These are phyloP conservation scores for Nothopassalora personata DNA, from an alignment of 2,329 filamentous ascomycete genomes.

Conservation along the genomic window DNA sequence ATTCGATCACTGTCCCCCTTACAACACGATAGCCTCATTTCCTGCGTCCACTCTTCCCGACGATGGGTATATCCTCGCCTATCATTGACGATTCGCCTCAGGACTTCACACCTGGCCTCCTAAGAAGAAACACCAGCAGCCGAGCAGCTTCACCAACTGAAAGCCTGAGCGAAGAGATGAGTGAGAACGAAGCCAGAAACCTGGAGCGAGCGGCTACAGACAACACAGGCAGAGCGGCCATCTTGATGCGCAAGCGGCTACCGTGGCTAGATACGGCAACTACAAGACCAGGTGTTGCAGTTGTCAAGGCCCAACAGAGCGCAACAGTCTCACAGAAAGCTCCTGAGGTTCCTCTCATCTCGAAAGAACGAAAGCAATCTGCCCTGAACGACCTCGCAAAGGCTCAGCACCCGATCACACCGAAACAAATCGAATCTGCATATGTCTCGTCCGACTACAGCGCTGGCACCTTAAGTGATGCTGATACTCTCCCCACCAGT, in stretches of 20 bases:
- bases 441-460: constrained; percentile 28
- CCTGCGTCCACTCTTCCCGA: background rate
- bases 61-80: background rate
- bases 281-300: background rate
- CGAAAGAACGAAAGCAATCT: background rate
- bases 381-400: background rate
- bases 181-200: background rate
- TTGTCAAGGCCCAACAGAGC: background rate
- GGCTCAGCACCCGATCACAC: background rate
- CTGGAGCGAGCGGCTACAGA: background rate
- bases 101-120: background rate
- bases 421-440: background rate
- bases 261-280: constrained; percentile 22
- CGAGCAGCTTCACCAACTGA: background rate
- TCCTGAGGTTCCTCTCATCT: background rate
- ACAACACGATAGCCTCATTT: background rate
- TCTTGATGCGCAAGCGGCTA: constrained; percentile 21
- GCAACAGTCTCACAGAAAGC: constrained; percentile 2
- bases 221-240: background rate
- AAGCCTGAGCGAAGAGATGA: background rate
- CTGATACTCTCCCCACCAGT: constrained; percentile 3
- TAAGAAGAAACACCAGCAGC: background rate
- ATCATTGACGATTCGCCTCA: background rate
- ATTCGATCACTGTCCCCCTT: background rate
- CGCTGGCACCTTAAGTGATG: constrained; percentile 10